Conservation (phyloP, 2,329 filamentous ascomycete genomes). For the Hymenoscyphus fraxineus region DNA sequence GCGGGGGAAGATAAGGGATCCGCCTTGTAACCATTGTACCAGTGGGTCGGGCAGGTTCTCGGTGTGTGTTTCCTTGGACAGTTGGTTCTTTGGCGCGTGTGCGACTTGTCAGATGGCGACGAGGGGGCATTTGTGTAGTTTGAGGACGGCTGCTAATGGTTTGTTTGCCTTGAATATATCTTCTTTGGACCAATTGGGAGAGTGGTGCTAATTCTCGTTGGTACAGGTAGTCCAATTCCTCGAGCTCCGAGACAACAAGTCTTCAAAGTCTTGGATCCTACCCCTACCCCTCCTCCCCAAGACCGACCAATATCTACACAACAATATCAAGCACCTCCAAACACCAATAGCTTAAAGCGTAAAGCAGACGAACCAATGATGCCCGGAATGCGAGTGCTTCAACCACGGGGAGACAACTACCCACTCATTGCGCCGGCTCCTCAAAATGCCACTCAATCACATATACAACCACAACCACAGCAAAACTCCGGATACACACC, state of each 20-base stretch:
- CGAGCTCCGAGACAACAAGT: slow-evolving; percentile 6
- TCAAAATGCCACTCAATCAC: background rate
- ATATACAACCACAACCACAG: background rate
- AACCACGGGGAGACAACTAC: background rate
- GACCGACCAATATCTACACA: background rate
- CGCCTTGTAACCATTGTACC: slow-evolving; percentile 23
- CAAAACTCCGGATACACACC: background rate
- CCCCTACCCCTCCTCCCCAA: background rate
- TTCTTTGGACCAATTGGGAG: background rate
- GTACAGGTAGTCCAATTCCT: slow-evolving; percentile 6
- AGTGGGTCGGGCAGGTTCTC: slow-evolving; percentile 23
- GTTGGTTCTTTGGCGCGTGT: slow-evolving; percentile 27
- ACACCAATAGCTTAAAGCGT: slow-evolving; percentile 1
- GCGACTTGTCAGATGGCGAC: slow-evolving; percentile 28
- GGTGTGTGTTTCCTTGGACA: slow-evolving; percentile 20
- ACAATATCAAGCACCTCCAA: slow-evolving; percentile 3
- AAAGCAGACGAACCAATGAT: background rate
- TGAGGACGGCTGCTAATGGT: slow-evolving; percentile 19
- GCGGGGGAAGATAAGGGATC: slow-evolving; percentile 20
- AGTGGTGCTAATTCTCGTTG: background rate
- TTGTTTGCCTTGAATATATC: background rate
- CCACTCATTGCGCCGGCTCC: background rate
- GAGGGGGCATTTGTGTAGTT: slow-evolving; percentile 23
- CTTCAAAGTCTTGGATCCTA: slow-evolving; percentile 1
- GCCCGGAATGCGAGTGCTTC: background rate